phyloP scores from a whole-genome alignment of 176 grass and related monocot species.

The Triticum monococcum region DNA sequence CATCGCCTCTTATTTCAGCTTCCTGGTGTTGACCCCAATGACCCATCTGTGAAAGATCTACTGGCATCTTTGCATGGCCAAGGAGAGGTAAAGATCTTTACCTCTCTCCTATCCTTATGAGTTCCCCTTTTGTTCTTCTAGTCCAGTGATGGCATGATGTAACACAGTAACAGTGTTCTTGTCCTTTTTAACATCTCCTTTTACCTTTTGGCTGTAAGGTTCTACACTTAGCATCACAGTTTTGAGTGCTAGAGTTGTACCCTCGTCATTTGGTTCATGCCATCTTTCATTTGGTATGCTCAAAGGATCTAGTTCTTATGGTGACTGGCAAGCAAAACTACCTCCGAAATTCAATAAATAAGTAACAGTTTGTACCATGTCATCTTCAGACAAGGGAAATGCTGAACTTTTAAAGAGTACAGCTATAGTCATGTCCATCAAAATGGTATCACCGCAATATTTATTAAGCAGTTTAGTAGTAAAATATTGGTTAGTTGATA shows the following conservation, averaged over 20 bases:
- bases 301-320: background rate
- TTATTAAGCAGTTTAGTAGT: background rate
- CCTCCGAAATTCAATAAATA: background rate
- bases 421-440: background rate
- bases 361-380: background rate
- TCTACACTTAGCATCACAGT: background rate
- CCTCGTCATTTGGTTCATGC: background rate
- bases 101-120: background rate
- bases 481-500: background rate
- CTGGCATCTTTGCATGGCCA: slow-evolving; percentile 81
- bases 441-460: background rate
- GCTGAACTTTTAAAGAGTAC: background rate
- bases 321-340: background rate
- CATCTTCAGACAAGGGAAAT: background rate
- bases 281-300: background rate
- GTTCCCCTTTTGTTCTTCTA: background rate
- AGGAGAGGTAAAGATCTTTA: slow-evolving; percentile 53
- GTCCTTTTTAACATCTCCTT: background rate
- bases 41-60: slow-evolving; percentile 91
- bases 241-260: background rate
- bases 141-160: background rate
- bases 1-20: slow-evolving; percentile 48
- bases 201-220: background rate
- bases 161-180: background rate
- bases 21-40: slow-evolving; percentile 97